Evolutionary conservation across 106 monocot genomes (phyloP).

Genomic region (Posidonia australis): DNA sequence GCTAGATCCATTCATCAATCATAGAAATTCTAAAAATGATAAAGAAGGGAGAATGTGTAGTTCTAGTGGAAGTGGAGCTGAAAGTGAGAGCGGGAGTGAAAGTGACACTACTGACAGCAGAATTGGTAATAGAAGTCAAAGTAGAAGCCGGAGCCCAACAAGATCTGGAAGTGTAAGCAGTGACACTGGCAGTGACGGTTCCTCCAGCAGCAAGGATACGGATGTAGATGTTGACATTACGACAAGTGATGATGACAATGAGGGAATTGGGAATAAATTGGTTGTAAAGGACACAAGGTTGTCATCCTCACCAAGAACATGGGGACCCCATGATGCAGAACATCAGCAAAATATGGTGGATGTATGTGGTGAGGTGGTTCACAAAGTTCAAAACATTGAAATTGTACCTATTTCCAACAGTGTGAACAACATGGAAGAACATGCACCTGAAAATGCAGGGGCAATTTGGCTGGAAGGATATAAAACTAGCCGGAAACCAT

Average conservation of each 20-base stretch:
- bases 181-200: conserved; percentile 63
- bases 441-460: too few species aligned
- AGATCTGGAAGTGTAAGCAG: too few species aligned
- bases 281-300: conserved; percentile 14
- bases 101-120: conserved; percentile 74
- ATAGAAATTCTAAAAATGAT: conserved; percentile 23
- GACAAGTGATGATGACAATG: conserved; percentile 60
- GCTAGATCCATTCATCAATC: conserved; percentile 19
- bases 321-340: conserved; percentile 9
- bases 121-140: too few species aligned
- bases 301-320: conserved; percentile 10
- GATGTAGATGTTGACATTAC: conserved; percentile 75
- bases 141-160: too few species aligned
- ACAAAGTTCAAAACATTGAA: too few species aligned
- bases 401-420: too few species aligned
- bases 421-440: too few species aligned
- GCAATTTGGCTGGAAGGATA: too few species aligned
- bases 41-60: conserved; percentile 31
- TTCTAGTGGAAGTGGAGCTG: conserved; percentile 75
- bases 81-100: conserved; percentile 69
- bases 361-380: too few species aligned
- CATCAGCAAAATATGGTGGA: conserved; percentile 10
- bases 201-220: conserved; percentile 77
- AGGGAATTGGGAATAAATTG: conserved; percentile 15
- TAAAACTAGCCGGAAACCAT: too few species aligned